Conservation (phyloP, 768 basidiomycete species). For the Lentinula sp. region DNA sequence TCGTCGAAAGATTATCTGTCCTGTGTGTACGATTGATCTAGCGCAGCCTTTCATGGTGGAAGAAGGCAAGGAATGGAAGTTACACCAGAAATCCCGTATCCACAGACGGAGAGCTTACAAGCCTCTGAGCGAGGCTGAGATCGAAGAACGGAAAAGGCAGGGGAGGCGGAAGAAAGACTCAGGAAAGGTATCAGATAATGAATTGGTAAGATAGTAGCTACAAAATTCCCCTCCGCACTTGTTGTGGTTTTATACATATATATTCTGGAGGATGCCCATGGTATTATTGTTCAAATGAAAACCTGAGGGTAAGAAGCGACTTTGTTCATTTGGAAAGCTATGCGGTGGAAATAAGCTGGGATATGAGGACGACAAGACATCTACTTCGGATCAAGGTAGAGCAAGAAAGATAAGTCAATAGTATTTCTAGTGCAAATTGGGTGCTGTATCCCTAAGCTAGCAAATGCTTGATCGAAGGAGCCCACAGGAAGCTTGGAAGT, state of each 20-base stretch:
- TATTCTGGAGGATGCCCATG: no score
- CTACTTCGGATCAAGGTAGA: no score
- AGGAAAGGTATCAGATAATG: neutral
- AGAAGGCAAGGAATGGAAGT: conserved; percentile 44
- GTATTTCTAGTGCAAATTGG: no score
- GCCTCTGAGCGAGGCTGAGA: neutral
- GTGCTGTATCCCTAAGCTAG: neutral
- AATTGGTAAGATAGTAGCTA: no score
- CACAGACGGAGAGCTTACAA: conserved; percentile 41
- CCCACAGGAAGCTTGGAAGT: neutral
- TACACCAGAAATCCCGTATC: conserved; percentile 47
- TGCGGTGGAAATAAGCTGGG: no score
- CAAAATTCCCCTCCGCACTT: no score
- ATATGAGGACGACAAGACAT: no score
- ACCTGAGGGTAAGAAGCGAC: no score
- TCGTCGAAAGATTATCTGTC: conserved; percentile 53
- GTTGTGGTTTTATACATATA: no score
- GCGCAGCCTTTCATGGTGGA: conserved; percentile 64
- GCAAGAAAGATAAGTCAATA: no score
- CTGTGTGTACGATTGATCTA: conserved; percentile 52
- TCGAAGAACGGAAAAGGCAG: conserved; percentile 1
- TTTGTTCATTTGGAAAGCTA: no score
- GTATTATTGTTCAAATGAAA: no score
- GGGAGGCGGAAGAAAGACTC: neutral
- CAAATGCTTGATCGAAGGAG: neutral